A percentile compares a stretch with the other conserved stretches of the same genome.
These are phyloP conservation scores for Scleroderma bovista DNA, from an alignment of 768 basidiomycete species.

Conservation along the genomic window DNA sequence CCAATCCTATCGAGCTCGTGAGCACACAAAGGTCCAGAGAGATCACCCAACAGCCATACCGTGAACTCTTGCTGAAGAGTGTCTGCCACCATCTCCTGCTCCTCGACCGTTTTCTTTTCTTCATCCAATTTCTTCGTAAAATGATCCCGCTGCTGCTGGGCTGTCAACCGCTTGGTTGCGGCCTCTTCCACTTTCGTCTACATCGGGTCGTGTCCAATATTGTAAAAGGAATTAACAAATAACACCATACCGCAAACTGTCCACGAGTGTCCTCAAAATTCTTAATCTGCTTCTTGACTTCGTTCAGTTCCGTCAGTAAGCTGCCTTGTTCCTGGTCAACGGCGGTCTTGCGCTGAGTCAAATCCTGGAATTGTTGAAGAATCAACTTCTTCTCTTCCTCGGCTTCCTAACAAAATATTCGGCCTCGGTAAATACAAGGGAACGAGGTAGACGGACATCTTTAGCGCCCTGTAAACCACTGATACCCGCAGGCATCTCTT, in stretches of 20 bases:
- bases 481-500: constrained; percentile 63
- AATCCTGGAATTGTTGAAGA: constrained; percentile 44
- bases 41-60: constrained; percentile 30
- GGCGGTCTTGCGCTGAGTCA: constrained; percentile 39
- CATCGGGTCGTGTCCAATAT: not conserved
- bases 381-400: constrained; percentile 46
- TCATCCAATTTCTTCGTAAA: constrained; percentile 49
- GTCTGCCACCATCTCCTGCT: constrained; percentile 40
- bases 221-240: not conserved
- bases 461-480: constrained; percentile 50
- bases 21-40: not conserved
- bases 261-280: constrained; percentile 44
- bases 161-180: constrained; percentile 42
- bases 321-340: constrained; percentile 41
- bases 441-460: constrained; percentile 33
- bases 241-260: constrained; percentile 38
- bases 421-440: not conserved
- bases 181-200: constrained; percentile 49
- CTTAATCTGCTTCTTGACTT: constrained; percentile 43
- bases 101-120: constrained; percentile 42
- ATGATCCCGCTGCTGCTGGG: constrained; percentile 43
- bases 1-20: constrained; percentile 48
- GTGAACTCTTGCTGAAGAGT: constrained; percentile 57
- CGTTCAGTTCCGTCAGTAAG: constrained; percentile 39
- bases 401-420: constrained; percentile 39